Evolutionary conservation across 495 filamentous ascomycete species (phyloP).

Genomic region (Baudoinia panamericana): DNA sequence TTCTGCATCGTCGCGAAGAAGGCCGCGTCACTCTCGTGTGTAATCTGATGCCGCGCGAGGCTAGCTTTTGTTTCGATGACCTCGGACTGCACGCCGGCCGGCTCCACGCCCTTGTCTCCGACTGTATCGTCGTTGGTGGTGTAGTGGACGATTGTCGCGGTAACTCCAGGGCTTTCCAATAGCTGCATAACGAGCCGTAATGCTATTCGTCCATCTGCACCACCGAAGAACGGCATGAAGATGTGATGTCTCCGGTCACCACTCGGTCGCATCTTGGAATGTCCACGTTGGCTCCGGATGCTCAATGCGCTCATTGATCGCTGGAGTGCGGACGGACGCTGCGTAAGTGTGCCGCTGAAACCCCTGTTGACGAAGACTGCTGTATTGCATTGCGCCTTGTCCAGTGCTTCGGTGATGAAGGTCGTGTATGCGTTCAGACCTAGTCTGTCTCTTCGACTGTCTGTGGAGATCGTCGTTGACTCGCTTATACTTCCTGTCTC

Average conservation of each 20-base stretch:
- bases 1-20: slow-evolving; percentile 53
- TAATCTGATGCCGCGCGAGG: not conserved
- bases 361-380: slow-evolving; percentile 76
- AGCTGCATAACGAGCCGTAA: slow-evolving; percentile 71
- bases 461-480: slow-evolving; percentile 27
- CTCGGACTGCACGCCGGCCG: slow-evolving; percentile 3
- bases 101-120: slow-evolving; percentile 19
- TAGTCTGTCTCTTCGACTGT: slow-evolving; percentile 29
- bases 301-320: slow-evolving; percentile 46
- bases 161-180: slow-evolving; percentile 60
- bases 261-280: slow-evolving; percentile 34
- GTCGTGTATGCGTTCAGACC: slow-evolving; percentile 19
- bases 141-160: slow-evolving; percentile 53
- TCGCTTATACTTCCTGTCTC: slow-evolving; percentile 67
- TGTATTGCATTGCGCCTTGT: slow-evolving; percentile 47
- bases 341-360: slow-evolving; percentile 40
- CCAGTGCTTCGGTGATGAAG: slow-evolving; percentile 47
- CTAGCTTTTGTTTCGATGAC: not conserved
- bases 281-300: slow-evolving; percentile 35
- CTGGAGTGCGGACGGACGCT: slow-evolving; percentile 27
- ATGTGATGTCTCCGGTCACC: slow-evolving; percentile 66
- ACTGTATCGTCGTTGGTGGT: slow-evolving; percentile 21
- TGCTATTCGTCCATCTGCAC: slow-evolving; percentile 69
- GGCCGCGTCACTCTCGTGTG: slow-evolving; percentile 36
- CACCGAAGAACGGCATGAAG: slow-evolving; percentile 79